These are phyloP conservation scores for Takakia lepidozioides DNA, from an alignment of 225 moss, liverwort and hornwort genomes.

Conservation along the genomic window DNA sequence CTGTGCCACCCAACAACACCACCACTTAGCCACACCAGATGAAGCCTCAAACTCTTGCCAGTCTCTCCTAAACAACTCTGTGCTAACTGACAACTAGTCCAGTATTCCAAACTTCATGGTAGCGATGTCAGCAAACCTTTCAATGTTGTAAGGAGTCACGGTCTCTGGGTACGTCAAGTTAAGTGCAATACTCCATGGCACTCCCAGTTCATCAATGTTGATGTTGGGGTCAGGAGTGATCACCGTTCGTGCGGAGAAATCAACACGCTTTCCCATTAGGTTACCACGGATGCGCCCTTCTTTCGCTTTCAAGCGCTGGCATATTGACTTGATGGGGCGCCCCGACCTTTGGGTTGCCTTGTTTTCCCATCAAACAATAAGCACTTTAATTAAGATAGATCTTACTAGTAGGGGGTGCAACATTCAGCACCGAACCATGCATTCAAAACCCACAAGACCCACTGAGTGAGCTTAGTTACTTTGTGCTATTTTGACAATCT, in stretches of 20 bases:
- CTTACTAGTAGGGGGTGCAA: too few species aligned
- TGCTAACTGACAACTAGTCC: too few species aligned
- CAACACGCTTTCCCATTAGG: conserved; percentile 98
- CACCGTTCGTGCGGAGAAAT: conserved; percentile 98
- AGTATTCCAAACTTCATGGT: too few species aligned
- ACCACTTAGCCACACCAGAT: conserved; percentile 8
- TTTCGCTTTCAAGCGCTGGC: conserved; percentile 95
- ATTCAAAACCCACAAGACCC: background rate
- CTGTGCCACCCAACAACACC: conserved; percentile 23
- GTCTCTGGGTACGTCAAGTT: conserved; percentile 99
- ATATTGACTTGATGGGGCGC: conserved; percentile 97
- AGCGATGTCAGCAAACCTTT: conserved; percentile 43
- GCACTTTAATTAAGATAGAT: background rate
- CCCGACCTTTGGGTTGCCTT: conserved; percentile 99
- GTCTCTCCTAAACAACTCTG: too few species aligned
- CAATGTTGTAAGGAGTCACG: conserved; percentile 98
- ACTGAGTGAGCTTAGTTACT: too few species aligned
- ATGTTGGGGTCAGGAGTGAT: conserved; percentile 99
- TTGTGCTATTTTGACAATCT: too few species aligned
- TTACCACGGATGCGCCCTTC: conserved; percentile 99
- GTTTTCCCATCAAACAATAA: background rate
- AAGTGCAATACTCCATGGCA: conserved; percentile 98
- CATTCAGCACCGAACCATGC: too few species aligned
- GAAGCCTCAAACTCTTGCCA: background rate
- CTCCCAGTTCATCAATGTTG: conserved; percentile 98